Percentiles rank a stretch among this genome's conserved stretches.
Conservation (phyloP, 257 asterid genomes). For the Ajuga chamaepitys region DNA sequence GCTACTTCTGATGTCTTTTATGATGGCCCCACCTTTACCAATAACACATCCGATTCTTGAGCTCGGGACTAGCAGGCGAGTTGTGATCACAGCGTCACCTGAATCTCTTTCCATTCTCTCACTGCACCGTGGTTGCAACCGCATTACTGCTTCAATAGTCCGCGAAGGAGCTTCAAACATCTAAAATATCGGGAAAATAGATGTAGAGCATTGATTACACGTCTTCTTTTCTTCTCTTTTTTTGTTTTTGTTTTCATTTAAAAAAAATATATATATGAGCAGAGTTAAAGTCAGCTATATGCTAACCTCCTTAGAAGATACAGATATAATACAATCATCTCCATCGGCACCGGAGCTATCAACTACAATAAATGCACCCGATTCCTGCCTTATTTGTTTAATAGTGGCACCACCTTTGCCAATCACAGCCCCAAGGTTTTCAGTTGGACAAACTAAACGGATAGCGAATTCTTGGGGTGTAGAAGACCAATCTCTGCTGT, state of each 20-base stretch:
- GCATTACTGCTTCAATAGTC: constrained; percentile 66
- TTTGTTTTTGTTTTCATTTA: too few species aligned
- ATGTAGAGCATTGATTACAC: constrained; percentile 2
- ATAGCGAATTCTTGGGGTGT: constrained; percentile 53
- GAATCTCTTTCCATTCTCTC: constrained; percentile 54
- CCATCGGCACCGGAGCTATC: constrained; percentile 70
- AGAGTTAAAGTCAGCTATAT: background rate
- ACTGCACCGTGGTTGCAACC: constrained; percentile 81
- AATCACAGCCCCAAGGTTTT: constrained; percentile 78
- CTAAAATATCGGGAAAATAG: constrained; percentile 27
- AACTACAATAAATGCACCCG: constrained; percentile 73
- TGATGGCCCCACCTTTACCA: constrained; percentile 85
- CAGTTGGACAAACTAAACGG: constrained; percentile 70
- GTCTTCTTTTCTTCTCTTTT: background rate
- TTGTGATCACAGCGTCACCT: constrained; percentile 45
- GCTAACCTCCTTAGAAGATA: constrained; percentile 79
- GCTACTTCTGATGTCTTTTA: constrained; percentile 68
- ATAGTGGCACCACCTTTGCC: constrained; percentile 80
- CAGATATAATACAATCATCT: constrained; percentile 69
- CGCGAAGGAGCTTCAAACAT: constrained; percentile 70
- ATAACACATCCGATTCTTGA: constrained; percentile 80
- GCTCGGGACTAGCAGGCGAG: constrained; percentile 69
- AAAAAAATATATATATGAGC: background rate
- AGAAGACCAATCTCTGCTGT: constrained; percentile 42
- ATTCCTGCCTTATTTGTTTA: constrained; percentile 81